Conservation (phyloP, 345 rosid genomes). For the Orychophragmus violaceus region DNA sequence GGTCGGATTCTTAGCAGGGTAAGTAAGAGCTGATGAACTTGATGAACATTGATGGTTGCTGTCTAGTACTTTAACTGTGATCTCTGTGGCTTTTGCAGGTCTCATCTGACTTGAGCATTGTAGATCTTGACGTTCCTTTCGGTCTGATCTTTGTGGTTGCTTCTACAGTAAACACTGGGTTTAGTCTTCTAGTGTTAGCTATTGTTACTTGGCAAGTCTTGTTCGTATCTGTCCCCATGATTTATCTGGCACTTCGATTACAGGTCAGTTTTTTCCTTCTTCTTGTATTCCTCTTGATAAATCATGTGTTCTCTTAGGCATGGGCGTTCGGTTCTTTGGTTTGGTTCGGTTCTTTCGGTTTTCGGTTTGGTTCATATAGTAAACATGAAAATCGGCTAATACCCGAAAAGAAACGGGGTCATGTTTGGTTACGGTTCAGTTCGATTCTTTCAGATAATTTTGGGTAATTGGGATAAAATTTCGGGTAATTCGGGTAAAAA, state of each 20-base stretch:
- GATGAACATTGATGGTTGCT: background rate
- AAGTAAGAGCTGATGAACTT: slow-evolving; percentile 34
- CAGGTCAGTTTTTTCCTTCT: slow-evolving; percentile 47
- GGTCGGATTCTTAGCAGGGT: slow-evolving; percentile 64
- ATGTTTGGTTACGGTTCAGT: no score
- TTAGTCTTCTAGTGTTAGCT: slow-evolving; percentile 74
- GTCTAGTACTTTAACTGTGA: background rate
- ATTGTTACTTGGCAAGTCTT: slow-evolving; percentile 89
- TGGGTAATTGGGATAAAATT: no score
- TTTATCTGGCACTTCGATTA: slow-evolving; percentile 56
- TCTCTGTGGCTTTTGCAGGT: slow-evolving; percentile 35
- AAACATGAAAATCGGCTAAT: no score
- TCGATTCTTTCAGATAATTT: no score
- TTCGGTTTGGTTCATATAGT: no score
- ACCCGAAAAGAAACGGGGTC: no score
- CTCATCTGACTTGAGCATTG: slow-evolving; percentile 79
- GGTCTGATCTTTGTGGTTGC: slow-evolving; percentile 56
- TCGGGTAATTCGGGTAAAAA: no score
- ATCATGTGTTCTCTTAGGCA: no score
- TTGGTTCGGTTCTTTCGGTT: no score
- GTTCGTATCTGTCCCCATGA: slow-evolving; percentile 67
- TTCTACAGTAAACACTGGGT: slow-evolving; percentile 50
- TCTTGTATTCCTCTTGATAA: background rate
- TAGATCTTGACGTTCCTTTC: slow-evolving; percentile 86
- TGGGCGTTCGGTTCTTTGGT: no score